These are phyloP conservation scores for Setaria italica DNA, from an alignment of 202 grass and related monocot species.

Conservation along the genomic window DNA sequence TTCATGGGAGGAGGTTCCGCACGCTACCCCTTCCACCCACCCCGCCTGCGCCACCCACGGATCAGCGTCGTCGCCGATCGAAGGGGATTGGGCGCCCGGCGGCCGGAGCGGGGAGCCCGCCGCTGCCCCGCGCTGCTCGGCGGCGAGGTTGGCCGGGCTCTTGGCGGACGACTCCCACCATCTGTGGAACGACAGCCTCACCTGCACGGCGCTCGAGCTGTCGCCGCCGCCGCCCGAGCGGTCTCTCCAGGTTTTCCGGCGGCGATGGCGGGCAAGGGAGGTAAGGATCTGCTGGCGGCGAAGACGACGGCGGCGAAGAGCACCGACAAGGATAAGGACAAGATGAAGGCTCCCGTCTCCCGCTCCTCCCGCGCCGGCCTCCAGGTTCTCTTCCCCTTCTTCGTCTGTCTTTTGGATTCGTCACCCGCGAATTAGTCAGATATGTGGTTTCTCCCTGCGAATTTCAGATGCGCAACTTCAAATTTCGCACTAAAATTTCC, in stretches of 20 bases:
- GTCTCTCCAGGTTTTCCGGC: neutral
- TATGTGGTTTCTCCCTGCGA: neutral
- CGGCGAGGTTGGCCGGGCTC: too few relatives aligned
- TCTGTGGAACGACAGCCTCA: too few relatives aligned
- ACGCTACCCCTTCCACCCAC: too few relatives aligned
- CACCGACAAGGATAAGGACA: constrained; percentile 67
- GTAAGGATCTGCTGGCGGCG: constrained; percentile 64
- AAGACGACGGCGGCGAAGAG: constrained; percentile 65
- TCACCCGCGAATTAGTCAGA: neutral
- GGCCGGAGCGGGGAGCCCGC: too few relatives aligned
- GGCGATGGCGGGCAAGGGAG: constrained; percentile 61
- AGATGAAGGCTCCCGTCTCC: constrained; percentile 65
- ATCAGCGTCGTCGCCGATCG: too few relatives aligned
- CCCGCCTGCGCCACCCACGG: too few relatives aligned
- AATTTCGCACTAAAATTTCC: neutral
- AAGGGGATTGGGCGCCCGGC: too few relatives aligned
- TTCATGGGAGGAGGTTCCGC: too few relatives aligned
- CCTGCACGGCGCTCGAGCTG: too few relatives aligned
- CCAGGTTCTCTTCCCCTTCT: neutral
- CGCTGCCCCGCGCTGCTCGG: too few relatives aligned
- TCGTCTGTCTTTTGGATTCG: neutral
- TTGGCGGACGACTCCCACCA: too few relatives aligned
- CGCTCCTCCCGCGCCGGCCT: constrained; percentile 67
- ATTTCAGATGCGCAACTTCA: neutral
- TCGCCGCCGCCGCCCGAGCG: too few relatives aligned